These are phyloP conservation scores for Rhizoctonia solani DNA, from an alignment of 1,284 basidiomycete genomes.

Conservation along the genomic window DNA sequence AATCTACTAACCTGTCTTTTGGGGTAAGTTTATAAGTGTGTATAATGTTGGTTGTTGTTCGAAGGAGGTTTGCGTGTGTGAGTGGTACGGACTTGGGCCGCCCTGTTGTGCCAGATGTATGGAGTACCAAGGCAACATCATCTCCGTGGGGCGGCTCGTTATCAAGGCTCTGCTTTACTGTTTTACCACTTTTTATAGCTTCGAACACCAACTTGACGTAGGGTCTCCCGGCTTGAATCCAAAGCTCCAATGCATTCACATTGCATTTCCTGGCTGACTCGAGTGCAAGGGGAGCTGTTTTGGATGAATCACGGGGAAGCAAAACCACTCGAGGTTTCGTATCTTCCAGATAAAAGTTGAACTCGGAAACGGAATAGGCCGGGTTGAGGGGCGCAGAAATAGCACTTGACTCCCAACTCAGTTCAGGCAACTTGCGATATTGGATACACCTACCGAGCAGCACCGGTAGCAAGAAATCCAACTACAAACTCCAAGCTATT, in stretches of 20 bases:
- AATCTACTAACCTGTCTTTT: slow-evolving; percentile 6
- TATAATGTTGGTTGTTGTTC: slow-evolving; percentile 62
- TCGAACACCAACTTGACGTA: slow-evolving; percentile 37
- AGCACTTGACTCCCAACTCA: slow-evolving; percentile 36
- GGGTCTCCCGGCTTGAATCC: slow-evolving; percentile 35
- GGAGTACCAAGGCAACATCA: slow-evolving; percentile 61
- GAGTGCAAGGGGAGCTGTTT: slow-evolving; percentile 37
- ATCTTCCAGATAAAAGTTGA: slow-evolving; percentile 42
- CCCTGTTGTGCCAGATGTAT: slow-evolving; percentile 69
- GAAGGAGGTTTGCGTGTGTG: slow-evolving; percentile 59
- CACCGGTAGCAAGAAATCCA: slow-evolving; percentile 41
- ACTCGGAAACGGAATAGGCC: slow-evolving; percentile 40
- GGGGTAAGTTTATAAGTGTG: slow-evolving; percentile 59
- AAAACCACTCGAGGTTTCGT: slow-evolving; percentile 42
- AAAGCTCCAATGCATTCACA: slow-evolving; percentile 38
- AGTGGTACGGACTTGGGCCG: slow-evolving; percentile 64
- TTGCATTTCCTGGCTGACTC: slow-evolving; percentile 39
- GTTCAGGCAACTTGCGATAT: not conserved
- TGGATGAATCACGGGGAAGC: slow-evolving; percentile 38
- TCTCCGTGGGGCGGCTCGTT: slow-evolving; percentile 44
- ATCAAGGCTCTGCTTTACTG: slow-evolving; percentile 20
- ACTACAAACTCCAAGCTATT: slow-evolving; percentile 42
- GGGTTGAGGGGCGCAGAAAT: slow-evolving; percentile 43
- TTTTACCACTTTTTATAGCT: slow-evolving; percentile 24
- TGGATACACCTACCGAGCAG: slow-evolving; percentile 38